Conservation (phyloP, 2,329 filamentous ascomycete species). For the Zasmidium citrigriseum region DNA sequence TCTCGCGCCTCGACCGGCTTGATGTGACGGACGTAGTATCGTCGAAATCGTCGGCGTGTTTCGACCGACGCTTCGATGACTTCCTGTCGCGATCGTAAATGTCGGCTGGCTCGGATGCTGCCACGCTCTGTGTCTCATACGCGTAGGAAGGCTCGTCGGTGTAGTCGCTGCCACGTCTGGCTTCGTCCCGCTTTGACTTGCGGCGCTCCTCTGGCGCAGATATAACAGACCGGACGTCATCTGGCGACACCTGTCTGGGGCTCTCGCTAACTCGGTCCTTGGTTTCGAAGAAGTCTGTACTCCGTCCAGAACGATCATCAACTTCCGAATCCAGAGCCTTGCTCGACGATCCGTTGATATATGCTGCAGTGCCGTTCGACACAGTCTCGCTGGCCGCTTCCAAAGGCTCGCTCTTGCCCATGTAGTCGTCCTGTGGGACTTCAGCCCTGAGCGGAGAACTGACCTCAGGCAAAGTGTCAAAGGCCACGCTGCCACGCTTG, state of each 20-base stretch:
- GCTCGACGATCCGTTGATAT: constrained; percentile 8
- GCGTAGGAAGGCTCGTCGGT: constrained; percentile 37
- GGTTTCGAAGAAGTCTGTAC: not conserved
- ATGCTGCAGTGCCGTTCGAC: constrained; percentile 5
- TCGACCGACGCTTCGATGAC: constrained; percentile 30
- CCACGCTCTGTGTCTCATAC: constrained; percentile 42
- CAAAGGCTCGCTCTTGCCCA: constrained; percentile 26
- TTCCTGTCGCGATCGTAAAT: constrained; percentile 39
- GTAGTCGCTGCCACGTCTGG: constrained; percentile 33
- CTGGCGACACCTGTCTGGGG: constrained; percentile 22
- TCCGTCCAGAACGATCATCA: not conserved
- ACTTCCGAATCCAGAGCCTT: constrained; percentile 1
- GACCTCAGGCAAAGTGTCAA: constrained; percentile 40
- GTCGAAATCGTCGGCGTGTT: constrained; percentile 38
- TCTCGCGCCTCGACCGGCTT: constrained; percentile 39
- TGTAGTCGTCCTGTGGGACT: constrained; percentile 46
- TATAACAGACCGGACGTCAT: constrained; percentile 27
- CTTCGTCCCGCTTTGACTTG: constrained; percentile 29
- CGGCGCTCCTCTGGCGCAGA: constrained; percentile 37
- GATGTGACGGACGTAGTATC: constrained; percentile 45
- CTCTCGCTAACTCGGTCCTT: constrained; percentile 12
- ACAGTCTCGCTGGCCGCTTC: not conserved
- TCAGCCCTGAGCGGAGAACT: constrained; percentile 49
- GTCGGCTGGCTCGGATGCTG: constrained; percentile 44
- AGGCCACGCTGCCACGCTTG: constrained; percentile 45